Conservation (phyloP, 768 basidiomycete species). For the Hygrocybe coccinea region DNA sequence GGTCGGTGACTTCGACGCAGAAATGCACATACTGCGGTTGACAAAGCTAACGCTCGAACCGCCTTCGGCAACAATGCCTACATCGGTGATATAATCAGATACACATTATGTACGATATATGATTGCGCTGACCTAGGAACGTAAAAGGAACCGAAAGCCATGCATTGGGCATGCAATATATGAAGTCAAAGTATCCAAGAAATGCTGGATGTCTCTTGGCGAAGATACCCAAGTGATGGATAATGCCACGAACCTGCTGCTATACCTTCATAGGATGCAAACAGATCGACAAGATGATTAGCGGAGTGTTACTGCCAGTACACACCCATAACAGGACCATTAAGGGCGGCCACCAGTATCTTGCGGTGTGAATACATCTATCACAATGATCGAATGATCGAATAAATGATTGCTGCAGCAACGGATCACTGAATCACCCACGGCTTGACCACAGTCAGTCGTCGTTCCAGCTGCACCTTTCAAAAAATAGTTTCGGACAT, state of each 20-base stretch:
- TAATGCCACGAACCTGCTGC: slow-evolving; percentile 46
- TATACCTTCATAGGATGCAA: slow-evolving; percentile 43
- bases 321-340: slow-evolving; percentile 73
- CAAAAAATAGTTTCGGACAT: slow-evolving; percentile 45
- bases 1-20: background rate
- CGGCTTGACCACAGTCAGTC: slow-evolving; percentile 62
- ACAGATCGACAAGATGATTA: slow-evolving; percentile 1
- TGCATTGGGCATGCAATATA: slow-evolving; percentile 55
- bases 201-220: slow-evolving; percentile 40
- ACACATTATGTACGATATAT: background rate
- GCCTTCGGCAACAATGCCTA: slow-evolving; percentile 64
- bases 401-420: background rate
- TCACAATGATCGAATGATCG: background rate
- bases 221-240: background rate
- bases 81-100: background rate
- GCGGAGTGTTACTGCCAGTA: background rate
- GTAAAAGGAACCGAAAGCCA: slow-evolving; percentile 68
- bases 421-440: slow-evolving; percentile 25
- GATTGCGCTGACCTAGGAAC: slow-evolving; percentile 46
- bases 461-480: slow-evolving; percentile 45
- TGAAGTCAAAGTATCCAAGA: slow-evolving; percentile 71
- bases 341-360: slow-evolving; percentile 63
- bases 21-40: slow-evolving; percentile 47
- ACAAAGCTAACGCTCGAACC: slow-evolving; percentile 67
- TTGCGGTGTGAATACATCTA: slow-evolving; percentile 69